Base-by-base conservation (phyloP, 805 yeast genomes). In the Suhomyces tanzawaensis region DNA sequence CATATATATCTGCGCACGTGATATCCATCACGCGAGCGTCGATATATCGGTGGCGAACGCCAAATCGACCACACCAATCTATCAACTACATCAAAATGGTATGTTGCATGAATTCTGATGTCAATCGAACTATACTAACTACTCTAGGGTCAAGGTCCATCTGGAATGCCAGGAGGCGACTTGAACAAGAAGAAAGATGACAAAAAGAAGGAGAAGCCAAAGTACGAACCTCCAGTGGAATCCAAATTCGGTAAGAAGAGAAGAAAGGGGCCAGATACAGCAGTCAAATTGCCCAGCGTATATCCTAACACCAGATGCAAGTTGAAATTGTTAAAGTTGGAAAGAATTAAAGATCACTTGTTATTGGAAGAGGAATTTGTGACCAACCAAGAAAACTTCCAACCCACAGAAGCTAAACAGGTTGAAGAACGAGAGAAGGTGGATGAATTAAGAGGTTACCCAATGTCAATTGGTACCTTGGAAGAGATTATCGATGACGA, bases 401-500 rank as follows among this genome's bases (percentile, higher is more conserved):
- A 90, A 57, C 98, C 98, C 7, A 88, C 95, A 29, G 98, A 93
- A 61, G 95, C 93, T 57, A 87, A 87, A 63, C 95, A 90, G 57
- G 95, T 88, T 18, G 99, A 93, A 62, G 99, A 93, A 64, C 76
- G 96, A 51, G 90, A 88, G 51, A 89, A 90, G 62, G 83, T 93
- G 41, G 98, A 93, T 58, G 97, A 90, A 51, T 77, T 93, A 55
- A 81, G 99, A 63, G 99, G 99, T 5, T 81, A 87, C 30, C 99
- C 99, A 40, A 83, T 93, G 85, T 83, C 95, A 28, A 85, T 93
- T 45, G 99, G 99, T 34, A 89, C 96, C 3, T 73, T 93, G 54
- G 99, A 93, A 60, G 99, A 93, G 69, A 87, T 93, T 45, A 87
- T 93, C 51, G 99, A 93, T 58, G 99, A 93, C 63, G 99, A 93